Conservation (phyloP, 345 rosid species). For the Iberis pinnata region DNA sequence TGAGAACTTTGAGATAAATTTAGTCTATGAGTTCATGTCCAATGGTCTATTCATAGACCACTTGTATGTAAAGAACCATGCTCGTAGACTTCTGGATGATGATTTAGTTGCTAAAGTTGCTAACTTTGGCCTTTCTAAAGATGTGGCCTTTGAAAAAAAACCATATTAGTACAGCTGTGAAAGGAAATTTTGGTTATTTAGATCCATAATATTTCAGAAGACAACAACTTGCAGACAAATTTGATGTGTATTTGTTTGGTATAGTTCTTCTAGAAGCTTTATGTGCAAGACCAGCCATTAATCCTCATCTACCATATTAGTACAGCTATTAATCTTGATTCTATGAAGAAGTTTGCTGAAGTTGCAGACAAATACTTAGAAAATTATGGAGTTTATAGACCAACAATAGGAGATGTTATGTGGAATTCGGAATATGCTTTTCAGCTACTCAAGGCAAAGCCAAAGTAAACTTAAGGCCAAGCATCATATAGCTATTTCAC, state of each 20-base stretch:
- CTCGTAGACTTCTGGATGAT: slow-evolving; percentile 91
- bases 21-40: slow-evolving; percentile 96
- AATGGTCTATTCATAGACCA: slow-evolving; percentile 92
- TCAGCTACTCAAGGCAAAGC: slow-evolving; percentile 94
- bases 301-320: slow-evolving; percentile 80
- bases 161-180: slow-evolving; percentile 84
- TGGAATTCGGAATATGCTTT: slow-evolving; percentile 97
- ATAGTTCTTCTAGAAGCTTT: slow-evolving; percentile 87
- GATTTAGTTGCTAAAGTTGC: slow-evolving; percentile 99
- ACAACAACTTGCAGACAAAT: slow-evolving; percentile 36
- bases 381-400: slow-evolving; percentile 88
- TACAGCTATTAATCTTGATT: slow-evolving; percentile 82
- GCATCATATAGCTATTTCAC: too few relatives aligned
- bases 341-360: slow-evolving; percentile 92
- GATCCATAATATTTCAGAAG: slow-evolving; percentile 97
- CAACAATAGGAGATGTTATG: slow-evolving; percentile 97
- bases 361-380: slow-evolving; percentile 95
- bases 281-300: slow-evolving; percentile 94
- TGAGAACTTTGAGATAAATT: slow-evolving; percentile 95
- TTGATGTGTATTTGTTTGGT: slow-evolving; percentile 42
- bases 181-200: slow-evolving; percentile 51
- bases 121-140: slow-evolving; percentile 94
- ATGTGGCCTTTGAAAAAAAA: slow-evolving; percentile 99
- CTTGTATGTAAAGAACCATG: slow-evolving; percentile 78
- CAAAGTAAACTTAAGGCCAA: too few relatives aligned